Base-by-base conservation (phyloP, 352 stramenopile species). In the Nothophytophthora sp. region DNA sequence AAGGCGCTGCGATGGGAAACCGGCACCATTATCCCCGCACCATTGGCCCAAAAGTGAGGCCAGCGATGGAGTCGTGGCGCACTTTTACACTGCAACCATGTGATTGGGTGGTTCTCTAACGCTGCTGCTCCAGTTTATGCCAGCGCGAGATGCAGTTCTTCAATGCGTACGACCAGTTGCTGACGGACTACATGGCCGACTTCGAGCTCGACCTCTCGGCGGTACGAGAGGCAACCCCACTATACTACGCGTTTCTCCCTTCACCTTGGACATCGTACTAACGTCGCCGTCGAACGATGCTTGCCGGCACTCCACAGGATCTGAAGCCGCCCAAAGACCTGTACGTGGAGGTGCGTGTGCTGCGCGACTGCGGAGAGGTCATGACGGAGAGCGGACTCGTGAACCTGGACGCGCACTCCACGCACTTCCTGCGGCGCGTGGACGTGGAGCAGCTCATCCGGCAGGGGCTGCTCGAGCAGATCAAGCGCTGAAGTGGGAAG, bases 1-100 rank as follows among this genome's bases (percentile, higher is more conserved):
- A 92, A 94, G 60, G 81, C 88, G 39, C 60, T 97, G 45, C 80
- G 90, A 16, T 97, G 90, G 90, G 86, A 97, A 52, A 93, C 84
- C 1, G 90, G 90, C 41, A 91, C 86, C 24, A 86, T 96, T 47
- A 86, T 97, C 34, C 88, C 90, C 1, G 62, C 78, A 10, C 40
- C 71, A 42, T 67, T 96, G 18, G 83, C 77, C 2, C 65, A 73
- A 39, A 91, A 88, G 85, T 93, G 53, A n/a, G 62, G 60, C 18
- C 5, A n/a, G n/a, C n/a, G n/a, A n/a, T n/a, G n/a, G n/a, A n/a
- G n/a, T 10, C n/a, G 36, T 20, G 27, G 40, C 52, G 16, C 11
- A 39, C n/a, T n/a, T 34, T 37, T 33, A 32, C 5, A 19, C 12
- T 50, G 15, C n/a, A 49, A 15, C 16, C 19, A 28, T 30, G n/a